Base-by-base conservation (phyloP, 1,284 basidiomycete species). In the Boletellus deceptivus region DNA sequence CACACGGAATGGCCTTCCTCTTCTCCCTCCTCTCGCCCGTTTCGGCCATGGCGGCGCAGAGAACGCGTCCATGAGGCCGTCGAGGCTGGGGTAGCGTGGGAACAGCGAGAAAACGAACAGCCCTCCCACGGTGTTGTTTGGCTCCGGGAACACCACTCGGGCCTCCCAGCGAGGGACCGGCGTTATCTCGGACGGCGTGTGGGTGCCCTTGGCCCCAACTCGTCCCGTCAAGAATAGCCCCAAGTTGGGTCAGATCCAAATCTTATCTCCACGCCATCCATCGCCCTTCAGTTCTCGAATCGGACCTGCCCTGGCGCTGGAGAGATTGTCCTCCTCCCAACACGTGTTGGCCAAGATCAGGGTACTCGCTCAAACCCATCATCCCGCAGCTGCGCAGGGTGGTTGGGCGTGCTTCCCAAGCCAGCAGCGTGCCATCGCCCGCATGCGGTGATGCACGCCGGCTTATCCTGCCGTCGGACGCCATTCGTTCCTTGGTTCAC, bases 311-410 rank as follows among this genome's bases (percentile, higher is more conserved):
- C 49, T 49, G 17, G 35, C 33, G 35, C 43, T 34, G 48, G 34
- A 43, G 45, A 43, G 42, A 29, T 49, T 43, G 35, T 48, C 45
- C 50, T 49, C 57, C 24, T 33, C 29, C 14, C 37, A 48, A 60
- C 61, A 65, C 59, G 61, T 67, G 64, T 65, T 52, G 37, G 42
- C 42, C 48, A 18, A 49, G 49, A 54, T 65, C 47, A 52, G 56
- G 60, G 59, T 65, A 10, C 33, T 31, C 41, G 44, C 42, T 22
- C 43, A 38, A 35, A 14, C 38, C 34, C 44, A 50, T 46, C 48
- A 31, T 45, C 25, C 31, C 48, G 55, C 60, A 53, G 52, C 46
- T 34, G 49, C 50, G 51, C 48, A 11, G 13, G 34, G 16, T n/a
- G 34, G 34, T 3, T 3, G 16, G 16, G 16, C 16, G n/a, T n/a